Percentiles rank a stretch among this genome's conserved stretches.
These are phyloP conservation scores for Aureobasidium sp. DNA, from an alignment of 2,329 filamentous ascomycete genomes.

Conservation along the genomic window DNA sequence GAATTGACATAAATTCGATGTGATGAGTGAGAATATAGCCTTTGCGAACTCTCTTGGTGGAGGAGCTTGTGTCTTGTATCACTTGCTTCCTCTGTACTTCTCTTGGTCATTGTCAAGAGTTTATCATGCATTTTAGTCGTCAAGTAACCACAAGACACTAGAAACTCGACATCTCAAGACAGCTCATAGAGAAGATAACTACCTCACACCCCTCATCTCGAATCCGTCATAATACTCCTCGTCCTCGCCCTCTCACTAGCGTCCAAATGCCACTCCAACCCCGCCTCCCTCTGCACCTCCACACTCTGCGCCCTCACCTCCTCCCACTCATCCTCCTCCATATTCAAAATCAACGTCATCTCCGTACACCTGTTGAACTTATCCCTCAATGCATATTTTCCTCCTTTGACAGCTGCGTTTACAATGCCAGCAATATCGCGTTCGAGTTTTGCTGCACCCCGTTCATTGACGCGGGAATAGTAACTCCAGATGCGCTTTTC, in stretches of 20 bases:
- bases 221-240: conserved; percentile 47
- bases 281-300: conserved; percentile 45
- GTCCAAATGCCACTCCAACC: conserved; percentile 62
- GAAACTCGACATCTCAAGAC: too few species aligned
- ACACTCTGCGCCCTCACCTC: conserved; percentile 45
- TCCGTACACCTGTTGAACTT: conserved; percentile 67
- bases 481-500: conserved; percentile 84
- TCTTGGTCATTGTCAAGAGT: too few species aligned
- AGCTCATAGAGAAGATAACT: too few species aligned
- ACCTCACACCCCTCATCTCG: too few species aligned
- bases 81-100: too few species aligned
- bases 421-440: conserved; percentile 74
- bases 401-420: conserved; percentile 54
- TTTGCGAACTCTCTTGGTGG: too few species aligned
- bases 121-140: too few species aligned
- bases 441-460: conserved; percentile 76
- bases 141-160: too few species aligned
- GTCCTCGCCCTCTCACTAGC: conserved; percentile 66
- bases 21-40: too few species aligned
- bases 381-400: conserved; percentile 69
- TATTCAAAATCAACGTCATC: conserved; percentile 78
- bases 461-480: conserved; percentile 67
- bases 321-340: conserved; percentile 95
- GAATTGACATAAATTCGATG: too few species aligned
- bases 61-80: too few species aligned